A percentile compares a stretch with the other conserved stretches of the same genome.
phyloP scores from a whole-genome alignment of 306 rosid genomes.

The Betula pendula region DNA sequence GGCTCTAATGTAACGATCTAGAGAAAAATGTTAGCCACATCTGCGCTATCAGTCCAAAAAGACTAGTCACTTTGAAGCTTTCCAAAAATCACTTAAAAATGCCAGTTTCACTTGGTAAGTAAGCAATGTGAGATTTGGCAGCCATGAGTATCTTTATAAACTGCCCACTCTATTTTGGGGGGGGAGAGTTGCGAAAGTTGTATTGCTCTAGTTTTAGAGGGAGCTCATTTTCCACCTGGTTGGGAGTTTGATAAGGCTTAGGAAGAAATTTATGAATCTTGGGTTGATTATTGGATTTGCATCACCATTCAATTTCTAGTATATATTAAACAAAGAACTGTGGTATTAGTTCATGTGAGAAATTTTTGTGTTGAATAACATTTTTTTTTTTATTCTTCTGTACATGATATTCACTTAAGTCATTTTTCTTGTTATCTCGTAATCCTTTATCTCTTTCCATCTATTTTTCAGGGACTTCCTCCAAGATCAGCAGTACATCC shows the following conservation, averaged over 20 bases:
- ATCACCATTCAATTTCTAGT: constrained; percentile 17
- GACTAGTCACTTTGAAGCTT: too few species aligned
- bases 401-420: constrained; percentile 17
- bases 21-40: too few species aligned
- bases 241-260: not conserved
- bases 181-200: not conserved
- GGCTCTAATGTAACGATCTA: too few species aligned
- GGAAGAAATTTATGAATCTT: not conserved
- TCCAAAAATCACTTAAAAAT: too few species aligned
- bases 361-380: constrained; percentile 14
- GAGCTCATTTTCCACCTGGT: not conserved
- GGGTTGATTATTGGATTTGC: constrained; percentile 10
- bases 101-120: too few species aligned
- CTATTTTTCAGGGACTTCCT: constrained; percentile 87
- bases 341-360: constrained; percentile 19
- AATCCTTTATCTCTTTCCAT: constrained; percentile 15
- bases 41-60: too few species aligned
- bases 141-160: too few species aligned
- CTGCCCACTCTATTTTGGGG: too few species aligned
- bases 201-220: not conserved
- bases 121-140: too few species aligned
- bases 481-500: constrained; percentile 97
- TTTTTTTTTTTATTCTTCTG: not conserved
- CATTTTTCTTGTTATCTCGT: constrained; percentile 5
- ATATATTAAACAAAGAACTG: not conserved